A percentile compares a stretch with the other conserved stretches of the same genome.
Conservation (phyloP, 2,329 filamentous ascomycete species). For the Penicillium psychrosexuale region DNA sequence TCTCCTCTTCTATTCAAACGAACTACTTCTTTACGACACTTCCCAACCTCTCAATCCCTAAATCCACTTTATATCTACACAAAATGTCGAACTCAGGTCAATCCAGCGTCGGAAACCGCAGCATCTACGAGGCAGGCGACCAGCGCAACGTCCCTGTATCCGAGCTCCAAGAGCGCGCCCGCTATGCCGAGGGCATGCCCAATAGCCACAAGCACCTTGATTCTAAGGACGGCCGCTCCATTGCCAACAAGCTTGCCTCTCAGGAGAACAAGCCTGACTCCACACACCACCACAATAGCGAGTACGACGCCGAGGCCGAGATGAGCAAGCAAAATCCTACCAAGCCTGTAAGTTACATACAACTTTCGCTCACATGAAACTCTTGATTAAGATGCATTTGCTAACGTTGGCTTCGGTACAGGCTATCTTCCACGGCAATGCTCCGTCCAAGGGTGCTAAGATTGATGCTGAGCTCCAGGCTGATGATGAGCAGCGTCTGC, state of each 20-base stretch:
- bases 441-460: conserved; percentile 47
- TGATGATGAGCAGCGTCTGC: conserved; percentile 45
- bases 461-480: conserved; percentile 46
- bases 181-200: conserved; percentile 69
- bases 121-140: conserved; percentile 73
- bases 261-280: conserved; percentile 31
- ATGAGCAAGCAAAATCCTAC: conserved; percentile 44
- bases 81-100: conserved; percentile 39
- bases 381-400: not conserved
- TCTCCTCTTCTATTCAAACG: not conserved
- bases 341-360: conserved; percentile 34
- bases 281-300: conserved; percentile 26
- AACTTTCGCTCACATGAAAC: not conserved
- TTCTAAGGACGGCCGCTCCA: conserved; percentile 55
- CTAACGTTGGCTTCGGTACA: conserved; percentile 19
- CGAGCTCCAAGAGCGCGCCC: conserved; percentile 51
- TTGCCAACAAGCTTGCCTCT: conserved; percentile 44
- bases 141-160: conserved; percentile 64
- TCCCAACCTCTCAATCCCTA: not conserved
- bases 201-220: conserved; percentile 68
- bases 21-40: not conserved
- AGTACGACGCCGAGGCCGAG: conserved; percentile 35
- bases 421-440: conserved; percentile 47
- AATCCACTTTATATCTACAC: not conserved
- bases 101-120: conserved; percentile 64